Evolutionary conservation across 2,329 filamentous ascomycete genomes (phyloP), one percentile per base, ranked within the genome.

Genomic region (Xylariaceae sp.): DNA sequence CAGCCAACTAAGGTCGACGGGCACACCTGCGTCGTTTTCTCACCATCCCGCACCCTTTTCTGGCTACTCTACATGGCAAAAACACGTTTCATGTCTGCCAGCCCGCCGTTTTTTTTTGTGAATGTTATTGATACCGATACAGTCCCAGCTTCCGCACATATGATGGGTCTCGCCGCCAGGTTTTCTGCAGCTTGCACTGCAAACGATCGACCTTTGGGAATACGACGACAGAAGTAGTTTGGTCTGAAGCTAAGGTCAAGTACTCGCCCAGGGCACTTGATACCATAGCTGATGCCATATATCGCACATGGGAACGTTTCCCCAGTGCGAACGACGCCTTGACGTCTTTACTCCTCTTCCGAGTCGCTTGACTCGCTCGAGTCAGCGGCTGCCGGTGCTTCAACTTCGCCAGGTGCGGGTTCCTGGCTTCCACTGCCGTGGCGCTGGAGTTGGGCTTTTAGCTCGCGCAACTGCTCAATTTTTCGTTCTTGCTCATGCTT

Each of bases 401-500:
- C 65, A 43, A 51, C 36, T 44, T 64, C 61, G n/a, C 47, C 57
- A 32, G 64, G 61, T 22, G 63, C 55, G 21, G 65, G 65, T 13
- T 67, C 65, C 56, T 67, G 65, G 54, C 65, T 80, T 58, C 77
- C 70, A 65, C 76, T 74, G 56, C 75, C 68, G 60, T 72, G 70
- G 3, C 75, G 71, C 54, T 71, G 69, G 54, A 76, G 77, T 52
- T 76, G 70, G n/a, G 75, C 76, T 61, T 85, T 75, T 58, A 83
- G 78, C 66, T 81, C 78, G 60, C 81, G 78, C 21, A 88, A 76
- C 67, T 82, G 76, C 60, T 80, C 76, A 63, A 89, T 86, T 60
- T 81, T 84, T 40, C 80, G 77, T 65, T 87, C 84, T 70, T 89
- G 86, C 70, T 88, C 85, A 32, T 75, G 73, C 71, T 86, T 86